phyloP scores from a whole-genome alignment of 2,329 filamentous ascomycete genomes.

The Aspergillus sp. region DNA sequence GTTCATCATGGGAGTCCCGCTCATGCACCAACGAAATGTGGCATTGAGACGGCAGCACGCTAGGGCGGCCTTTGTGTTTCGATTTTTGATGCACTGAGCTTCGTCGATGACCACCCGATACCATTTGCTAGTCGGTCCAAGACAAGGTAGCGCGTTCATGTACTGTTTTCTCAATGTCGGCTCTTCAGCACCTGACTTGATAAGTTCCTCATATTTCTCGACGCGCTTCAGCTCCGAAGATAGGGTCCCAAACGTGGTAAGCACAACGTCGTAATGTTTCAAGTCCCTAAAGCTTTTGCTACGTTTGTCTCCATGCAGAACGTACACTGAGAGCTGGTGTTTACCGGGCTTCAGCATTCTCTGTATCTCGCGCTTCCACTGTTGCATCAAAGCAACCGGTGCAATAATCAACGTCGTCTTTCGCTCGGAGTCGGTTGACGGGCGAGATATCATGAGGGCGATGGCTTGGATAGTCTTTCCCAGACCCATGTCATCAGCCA shows the following conservation, averaged over 20 bases:
- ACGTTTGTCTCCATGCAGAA: slow-evolving; percentile 70
- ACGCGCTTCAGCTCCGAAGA: slow-evolving; percentile 68
- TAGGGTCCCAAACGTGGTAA: slow-evolving; percentile 79
- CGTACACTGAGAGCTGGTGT: slow-evolving; percentile 66
- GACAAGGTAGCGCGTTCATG: slow-evolving; percentile 56
- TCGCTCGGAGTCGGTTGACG: slow-evolving; percentile 59
- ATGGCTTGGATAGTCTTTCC: slow-evolving; percentile 85
- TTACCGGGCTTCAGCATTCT: slow-evolving; percentile 64
- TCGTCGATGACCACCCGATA: slow-evolving; percentile 77
- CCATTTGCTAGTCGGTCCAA: slow-evolving; percentile 66
- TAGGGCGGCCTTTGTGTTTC: slow-evolving; percentile 63
- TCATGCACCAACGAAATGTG: slow-evolving; percentile 72
- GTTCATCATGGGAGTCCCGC: slow-evolving; percentile 90
- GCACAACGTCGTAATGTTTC: slow-evolving; percentile 70
- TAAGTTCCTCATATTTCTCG: slow-evolving; percentile 55
- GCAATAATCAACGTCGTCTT: slow-evolving; percentile 84
- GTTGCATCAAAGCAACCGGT: slow-evolving; percentile 76
- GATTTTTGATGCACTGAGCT: slow-evolving; percentile 81
- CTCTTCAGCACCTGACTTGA: slow-evolving; percentile 50
- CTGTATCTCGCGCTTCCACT: slow-evolving; percentile 82
- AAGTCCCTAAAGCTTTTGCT: slow-evolving; percentile 63
- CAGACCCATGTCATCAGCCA: slow-evolving; percentile 82
- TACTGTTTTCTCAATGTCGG: slow-evolving; percentile 18
- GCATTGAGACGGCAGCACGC: slow-evolving; percentile 64
- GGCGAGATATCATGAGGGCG: slow-evolving; percentile 72